phyloP scores from a whole-genome alignment of 768 basidiomycete species.

The Udeniomyces megalosporus region DNA sequence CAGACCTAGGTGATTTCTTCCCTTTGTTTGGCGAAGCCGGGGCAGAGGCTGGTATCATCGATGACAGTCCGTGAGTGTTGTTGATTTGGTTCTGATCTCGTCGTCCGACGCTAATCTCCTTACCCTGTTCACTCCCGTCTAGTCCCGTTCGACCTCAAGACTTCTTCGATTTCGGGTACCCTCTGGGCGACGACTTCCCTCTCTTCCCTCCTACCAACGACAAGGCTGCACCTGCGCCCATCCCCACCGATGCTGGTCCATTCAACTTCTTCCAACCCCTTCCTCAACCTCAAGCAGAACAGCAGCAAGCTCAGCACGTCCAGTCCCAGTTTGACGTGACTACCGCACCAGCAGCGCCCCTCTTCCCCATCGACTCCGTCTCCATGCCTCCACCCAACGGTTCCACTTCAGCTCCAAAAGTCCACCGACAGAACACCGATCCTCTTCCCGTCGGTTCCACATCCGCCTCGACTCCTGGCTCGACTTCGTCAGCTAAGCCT shows the following conservation, averaged over 20 bases:
- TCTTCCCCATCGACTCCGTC: neutral
- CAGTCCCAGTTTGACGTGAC: too few relatives aligned
- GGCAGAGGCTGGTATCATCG: slow-evolving; percentile 7
- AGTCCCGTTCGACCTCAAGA: slow-evolving; percentile 6
- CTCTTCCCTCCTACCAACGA: slow-evolving; percentile 5
- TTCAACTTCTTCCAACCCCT: neutral
- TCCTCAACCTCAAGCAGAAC: neutral
- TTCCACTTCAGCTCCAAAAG: neutral
- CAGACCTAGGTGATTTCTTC: neutral
- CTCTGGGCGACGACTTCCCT: slow-evolving; percentile 4
- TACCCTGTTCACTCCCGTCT: neutral
- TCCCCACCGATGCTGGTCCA: neutral
- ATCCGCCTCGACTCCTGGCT: neutral
- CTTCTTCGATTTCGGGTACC: slow-evolving; percentile 10
- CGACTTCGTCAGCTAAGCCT: neutral
- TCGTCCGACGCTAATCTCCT: too few relatives aligned
- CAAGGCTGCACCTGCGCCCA: neutral
- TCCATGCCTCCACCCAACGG: neutral
- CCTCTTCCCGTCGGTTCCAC: slow-evolving; percentile 1
- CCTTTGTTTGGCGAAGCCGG: slow-evolving; percentile 12
- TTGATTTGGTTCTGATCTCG: too few relatives aligned
- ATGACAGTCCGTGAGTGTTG: slow-evolving; percentile 13
- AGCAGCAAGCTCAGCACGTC: neutral
- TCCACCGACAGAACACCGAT: neutral
- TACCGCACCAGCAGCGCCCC: neutral